Conservation (phyloP, 148 eudicot genomes). For the Camellia lanceoleosa region DNA sequence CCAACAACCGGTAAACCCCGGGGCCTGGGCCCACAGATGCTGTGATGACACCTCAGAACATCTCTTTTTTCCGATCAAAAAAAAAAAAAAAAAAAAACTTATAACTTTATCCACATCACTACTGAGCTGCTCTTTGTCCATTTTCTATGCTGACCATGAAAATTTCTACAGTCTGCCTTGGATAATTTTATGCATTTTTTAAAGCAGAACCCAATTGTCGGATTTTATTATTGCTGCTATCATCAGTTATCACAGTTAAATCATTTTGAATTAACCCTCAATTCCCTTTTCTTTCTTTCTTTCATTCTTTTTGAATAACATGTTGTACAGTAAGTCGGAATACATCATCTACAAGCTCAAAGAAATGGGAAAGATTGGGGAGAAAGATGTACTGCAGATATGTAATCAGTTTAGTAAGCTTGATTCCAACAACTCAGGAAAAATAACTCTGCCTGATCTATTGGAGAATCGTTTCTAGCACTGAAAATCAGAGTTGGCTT, state of each 20-base stretch:
- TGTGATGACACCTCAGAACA: too few species aligned
- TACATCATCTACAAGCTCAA: constrained; percentile 59
- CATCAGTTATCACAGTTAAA: neutral
- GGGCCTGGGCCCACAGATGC: too few species aligned
- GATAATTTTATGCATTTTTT: too few species aligned
- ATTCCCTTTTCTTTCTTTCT: neutral
- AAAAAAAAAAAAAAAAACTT: too few species aligned
- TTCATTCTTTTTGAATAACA: too few species aligned
- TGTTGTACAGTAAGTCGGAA: constrained; percentile 52
- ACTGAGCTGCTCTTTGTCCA: too few species aligned
- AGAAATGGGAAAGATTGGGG: constrained; percentile 63
- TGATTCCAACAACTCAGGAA: constrained; percentile 52
- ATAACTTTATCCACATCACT: too few species aligned
- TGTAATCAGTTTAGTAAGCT: constrained; percentile 51
- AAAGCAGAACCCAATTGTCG: neutral
- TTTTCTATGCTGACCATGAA: too few species aligned
- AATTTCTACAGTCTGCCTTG: too few species aligned
- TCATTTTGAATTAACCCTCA: neutral
- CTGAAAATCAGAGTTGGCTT: too few species aligned
- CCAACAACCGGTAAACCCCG: too few species aligned
- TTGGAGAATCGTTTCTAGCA: constrained; percentile 24
- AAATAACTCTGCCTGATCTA: constrained; percentile 49
- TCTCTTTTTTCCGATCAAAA: too few species aligned
- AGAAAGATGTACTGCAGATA: constrained; percentile 53
- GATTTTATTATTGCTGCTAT: neutral